Percentiles rank a stretch among this genome's conserved stretches.
phyloP scores from a whole-genome alignment of 2,329 filamentous ascomycete genomes.

The Colletotrichum sansevieriae region DNA sequence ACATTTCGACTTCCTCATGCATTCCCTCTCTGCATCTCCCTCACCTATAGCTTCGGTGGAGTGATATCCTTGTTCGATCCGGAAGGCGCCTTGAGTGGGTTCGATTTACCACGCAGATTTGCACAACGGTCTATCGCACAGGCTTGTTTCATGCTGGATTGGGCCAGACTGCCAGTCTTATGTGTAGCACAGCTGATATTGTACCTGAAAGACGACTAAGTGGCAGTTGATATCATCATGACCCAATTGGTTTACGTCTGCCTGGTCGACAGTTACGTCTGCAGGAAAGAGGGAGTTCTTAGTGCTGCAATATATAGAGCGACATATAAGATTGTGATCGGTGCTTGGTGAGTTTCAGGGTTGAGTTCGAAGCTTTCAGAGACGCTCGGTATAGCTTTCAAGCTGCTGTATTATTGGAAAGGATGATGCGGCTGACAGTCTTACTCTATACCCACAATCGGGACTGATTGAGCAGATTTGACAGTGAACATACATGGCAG shows the following conservation, averaged over 20 bases:
- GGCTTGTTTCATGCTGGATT: background rate
- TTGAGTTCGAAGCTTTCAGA: constrained; percentile 12
- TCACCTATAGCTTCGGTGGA: background rate
- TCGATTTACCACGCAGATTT: constrained; percentile 6
- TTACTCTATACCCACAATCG: too few relatives aligned
- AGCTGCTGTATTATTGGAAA: too few relatives aligned
- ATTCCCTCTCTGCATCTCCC: background rate
- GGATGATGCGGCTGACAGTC: too few relatives aligned
- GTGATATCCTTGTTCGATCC: background rate
- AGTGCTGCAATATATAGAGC: background rate
- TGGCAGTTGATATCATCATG: constrained; percentile 3
- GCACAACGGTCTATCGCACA: background rate
- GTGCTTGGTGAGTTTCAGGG: constrained; percentile 2
- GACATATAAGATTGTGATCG: background rate
- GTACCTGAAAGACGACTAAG: background rate
- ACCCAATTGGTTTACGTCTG: background rate
- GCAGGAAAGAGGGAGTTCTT: background rate
- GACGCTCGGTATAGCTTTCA: background rate
- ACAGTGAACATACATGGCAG: too few relatives aligned
- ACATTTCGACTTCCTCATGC: background rate
- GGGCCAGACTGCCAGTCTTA: background rate
- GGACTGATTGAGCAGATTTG: too few relatives aligned
- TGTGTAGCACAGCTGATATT: constrained; percentile 10
- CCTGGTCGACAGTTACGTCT: constrained; percentile 3
- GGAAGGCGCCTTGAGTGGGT: background rate